Conservation (phyloP, 306 rosid species). For the Astragalus glycyphyllos region DNA sequence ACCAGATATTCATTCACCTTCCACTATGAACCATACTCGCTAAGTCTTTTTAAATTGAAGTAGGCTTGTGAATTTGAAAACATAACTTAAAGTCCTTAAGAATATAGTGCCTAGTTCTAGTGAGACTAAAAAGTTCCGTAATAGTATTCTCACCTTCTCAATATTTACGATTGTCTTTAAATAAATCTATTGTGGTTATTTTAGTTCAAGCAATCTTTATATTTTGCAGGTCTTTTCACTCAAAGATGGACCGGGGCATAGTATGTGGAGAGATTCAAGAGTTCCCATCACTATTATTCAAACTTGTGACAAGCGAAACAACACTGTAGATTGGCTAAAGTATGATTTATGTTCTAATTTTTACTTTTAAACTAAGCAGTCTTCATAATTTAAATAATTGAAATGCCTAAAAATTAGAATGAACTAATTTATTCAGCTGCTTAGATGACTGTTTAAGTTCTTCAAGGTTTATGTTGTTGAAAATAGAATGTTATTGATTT, state of each 20-base stretch:
- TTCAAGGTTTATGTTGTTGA: not conserved
- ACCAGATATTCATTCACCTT: not conserved
- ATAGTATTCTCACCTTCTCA: constrained; percentile 15
- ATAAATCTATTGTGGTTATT: constrained; percentile 19
- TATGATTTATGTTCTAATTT: constrained; percentile 49
- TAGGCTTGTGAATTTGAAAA: constrained; percentile 10
- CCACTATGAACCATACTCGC: not conserved
- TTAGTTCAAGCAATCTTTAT: constrained; percentile 29
- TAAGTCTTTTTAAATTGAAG: constrained; percentile 27
- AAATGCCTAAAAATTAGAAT: constrained; percentile 27
- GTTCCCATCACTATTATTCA: constrained; percentile 63
- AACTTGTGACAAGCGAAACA: constrained; percentile 58
- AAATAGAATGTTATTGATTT: no score
- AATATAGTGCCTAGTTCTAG: constrained; percentile 10
- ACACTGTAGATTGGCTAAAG: constrained; percentile 87
- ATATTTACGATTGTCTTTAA: not conserved
- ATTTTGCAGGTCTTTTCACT: constrained; percentile 82
- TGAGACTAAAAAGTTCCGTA: not conserved
- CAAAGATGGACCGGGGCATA: constrained; percentile 75
- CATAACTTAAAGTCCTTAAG: constrained; percentile 27
- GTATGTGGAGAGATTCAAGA: constrained; percentile 72
- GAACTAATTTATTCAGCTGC: constrained; percentile 2
- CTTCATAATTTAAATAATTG: constrained; percentile 26
- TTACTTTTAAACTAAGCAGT: constrained; percentile 16
- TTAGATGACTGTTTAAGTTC: not conserved